Evolutionary conservation across 352 stramenopile genomes (phyloP).

Genomic region (Phytophthora pistaciae): DNA sequence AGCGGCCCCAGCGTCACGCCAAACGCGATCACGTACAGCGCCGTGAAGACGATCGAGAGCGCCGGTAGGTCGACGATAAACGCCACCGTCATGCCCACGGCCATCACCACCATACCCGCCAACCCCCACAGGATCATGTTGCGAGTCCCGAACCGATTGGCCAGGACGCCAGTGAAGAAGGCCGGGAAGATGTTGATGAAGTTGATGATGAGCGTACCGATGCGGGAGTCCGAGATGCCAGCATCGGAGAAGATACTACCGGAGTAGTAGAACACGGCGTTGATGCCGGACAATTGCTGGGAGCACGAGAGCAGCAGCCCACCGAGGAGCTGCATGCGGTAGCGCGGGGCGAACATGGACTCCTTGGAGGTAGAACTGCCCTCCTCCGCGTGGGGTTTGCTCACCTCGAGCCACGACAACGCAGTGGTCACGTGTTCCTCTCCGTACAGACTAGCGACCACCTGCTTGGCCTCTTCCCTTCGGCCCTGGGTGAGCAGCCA

Average conservation of each 20-base stretch:
- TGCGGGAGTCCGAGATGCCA: slow-evolving; percentile 19
- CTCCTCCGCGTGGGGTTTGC: slow-evolving; percentile 12
- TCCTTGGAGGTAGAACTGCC: slow-evolving; percentile 1
- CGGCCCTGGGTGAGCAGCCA: slow-evolving; percentile 44
- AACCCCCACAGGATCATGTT: slow-evolving; percentile 27
- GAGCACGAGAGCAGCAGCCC: slow-evolving; percentile 15
- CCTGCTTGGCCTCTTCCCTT: slow-evolving; percentile 32
- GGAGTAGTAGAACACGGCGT: slow-evolving; percentile 30
- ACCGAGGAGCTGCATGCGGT: slow-evolving; percentile 21
- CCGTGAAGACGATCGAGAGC: slow-evolving; percentile 27
- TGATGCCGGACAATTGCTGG: slow-evolving; percentile 29
- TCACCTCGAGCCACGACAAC: slow-evolving; percentile 36
- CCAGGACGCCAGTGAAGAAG: slow-evolving; percentile 22
- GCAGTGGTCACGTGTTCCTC: slow-evolving; percentile 35
- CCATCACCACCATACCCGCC: slow-evolving; percentile 18
- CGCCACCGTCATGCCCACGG: slow-evolving; percentile 14
- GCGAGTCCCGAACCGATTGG: slow-evolving; percentile 23
- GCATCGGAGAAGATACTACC: slow-evolving; percentile 25
- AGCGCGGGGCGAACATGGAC: slow-evolving; percentile 18
- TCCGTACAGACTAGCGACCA: slow-evolving; percentile 36
- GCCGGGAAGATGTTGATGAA: slow-evolving; percentile 29
- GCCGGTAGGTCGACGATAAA: slow-evolving; percentile 18
- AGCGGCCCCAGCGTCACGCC: slow-evolving; percentile 20
- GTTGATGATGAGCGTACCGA: slow-evolving; percentile 23
- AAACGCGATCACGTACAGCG: slow-evolving; percentile 25